Conservation (phyloP, 768 basidiomycete species). For the Suillus brevipes region DNA sequence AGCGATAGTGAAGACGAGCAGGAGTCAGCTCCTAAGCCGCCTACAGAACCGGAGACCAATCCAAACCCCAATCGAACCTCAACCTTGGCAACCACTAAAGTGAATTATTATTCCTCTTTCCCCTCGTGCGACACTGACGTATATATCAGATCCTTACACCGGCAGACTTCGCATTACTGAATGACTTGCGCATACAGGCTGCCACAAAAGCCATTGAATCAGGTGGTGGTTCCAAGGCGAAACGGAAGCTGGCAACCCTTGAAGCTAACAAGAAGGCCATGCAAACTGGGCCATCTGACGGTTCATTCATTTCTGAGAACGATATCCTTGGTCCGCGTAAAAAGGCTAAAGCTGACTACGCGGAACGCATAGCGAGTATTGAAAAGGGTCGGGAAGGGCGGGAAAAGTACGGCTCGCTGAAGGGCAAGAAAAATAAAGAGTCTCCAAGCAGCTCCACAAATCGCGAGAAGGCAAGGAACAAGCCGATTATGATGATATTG, state of each 20-base stretch:
- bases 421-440: constrained; percentile 90
- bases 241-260: constrained; percentile 84
- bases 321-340: constrained; percentile 95
- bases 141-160: constrained; percentile 85
- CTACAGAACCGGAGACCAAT: constrained; percentile 19
- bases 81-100: constrained; percentile 80
- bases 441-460: constrained; percentile 86
- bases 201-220: constrained; percentile 68
- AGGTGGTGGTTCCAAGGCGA: constrained; percentile 73
- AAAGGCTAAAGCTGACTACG: constrained; percentile 90
- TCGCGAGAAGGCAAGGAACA: constrained; percentile 88
- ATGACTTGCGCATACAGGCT: constrained; percentile 82
- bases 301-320: constrained; percentile 75
- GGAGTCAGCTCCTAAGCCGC: constrained; percentile 18
- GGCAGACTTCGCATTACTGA: constrained; percentile 90
- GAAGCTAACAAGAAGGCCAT: constrained; percentile 67
- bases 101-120: constrained; percentile 26
- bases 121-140: neutral
- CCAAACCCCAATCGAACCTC: constrained; percentile 47
- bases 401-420: constrained; percentile 87
- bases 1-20: constrained; percentile 85
- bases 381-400: constrained; percentile 92
- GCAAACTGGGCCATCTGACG: constrained; percentile 43
- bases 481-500: constrained; percentile 94
- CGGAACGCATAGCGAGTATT: constrained; percentile 89